Evolutionary conservation across 2,329 filamentous ascomycete genomes (phyloP).

Genomic region (Xylaria sp.): DNA sequence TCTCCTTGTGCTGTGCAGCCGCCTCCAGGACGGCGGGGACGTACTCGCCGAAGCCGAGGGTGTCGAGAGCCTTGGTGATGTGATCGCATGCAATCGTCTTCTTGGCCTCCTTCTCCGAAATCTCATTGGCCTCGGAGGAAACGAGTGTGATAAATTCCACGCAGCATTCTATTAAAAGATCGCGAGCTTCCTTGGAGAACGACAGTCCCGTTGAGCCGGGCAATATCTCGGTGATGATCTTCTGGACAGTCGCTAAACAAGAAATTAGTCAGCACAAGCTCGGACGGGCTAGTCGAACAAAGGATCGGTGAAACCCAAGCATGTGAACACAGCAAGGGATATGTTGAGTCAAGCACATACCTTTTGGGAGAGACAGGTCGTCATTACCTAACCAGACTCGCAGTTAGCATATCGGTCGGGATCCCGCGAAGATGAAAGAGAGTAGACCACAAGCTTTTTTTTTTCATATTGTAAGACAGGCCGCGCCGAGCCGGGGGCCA

Average conservation of each 20-base stretch:
- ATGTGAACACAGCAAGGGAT: background rate
- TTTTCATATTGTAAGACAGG: conserved; percentile 23
- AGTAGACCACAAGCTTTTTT: background rate
- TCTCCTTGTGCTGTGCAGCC: conserved; percentile 75
- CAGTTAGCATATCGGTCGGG: conserved; percentile 6
- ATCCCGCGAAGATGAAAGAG: background rate
- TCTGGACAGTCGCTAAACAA: conserved; percentile 67
- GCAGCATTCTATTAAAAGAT: conserved; percentile 96
- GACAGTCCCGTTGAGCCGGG: conserved; percentile 75
- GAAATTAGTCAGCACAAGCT: conserved; percentile 36
- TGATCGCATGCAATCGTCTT: conserved; percentile 99
- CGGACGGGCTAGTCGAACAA: background rate
- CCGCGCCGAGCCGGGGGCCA: no score
- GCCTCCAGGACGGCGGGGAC: conserved; percentile 73
- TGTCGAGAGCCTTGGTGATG: conserved; percentile 91
- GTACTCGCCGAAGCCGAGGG: conserved; percentile 92
- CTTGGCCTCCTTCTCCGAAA: conserved; percentile 97
- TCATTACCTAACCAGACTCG: conserved; percentile 57
- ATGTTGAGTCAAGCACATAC: conserved; percentile 46
- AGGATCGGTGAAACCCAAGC: background rate
- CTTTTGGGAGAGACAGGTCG: conserved; percentile 68
- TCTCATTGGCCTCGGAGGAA: conserved; percentile 98
- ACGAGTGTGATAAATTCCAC: conserved; percentile 99
- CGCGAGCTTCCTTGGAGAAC: conserved; percentile 93
- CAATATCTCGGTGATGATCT: conserved; percentile 94